Evolutionary conservation across 78 protist species (phyloP), one percentile per base, ranked within the genome.

Genomic region (Dictyostelium capitatum): DNA sequence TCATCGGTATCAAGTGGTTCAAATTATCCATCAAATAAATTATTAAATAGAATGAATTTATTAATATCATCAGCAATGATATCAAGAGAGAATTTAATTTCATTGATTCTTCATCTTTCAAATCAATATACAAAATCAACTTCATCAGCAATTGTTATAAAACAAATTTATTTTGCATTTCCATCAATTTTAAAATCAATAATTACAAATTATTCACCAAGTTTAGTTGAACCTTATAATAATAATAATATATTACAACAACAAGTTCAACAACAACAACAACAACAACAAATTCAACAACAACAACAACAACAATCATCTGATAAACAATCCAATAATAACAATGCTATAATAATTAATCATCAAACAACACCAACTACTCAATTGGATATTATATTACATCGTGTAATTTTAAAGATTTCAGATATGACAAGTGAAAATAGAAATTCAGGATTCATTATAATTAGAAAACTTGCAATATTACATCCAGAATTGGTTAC

Each of bases 401-500:
- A 87, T 50, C 51, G 84, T 59, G 79, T 87, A 4, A 87, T 65
- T 46, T 62, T 87, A 20, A 87, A 77, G 53, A n/a, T 87, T 12
- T n/a, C 65, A 2, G 93, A 87, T 28, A 32, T 67, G 41, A 70
- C 67, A 4, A 70, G 12, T 6, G 48, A 72, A 25, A 28, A 70
- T 53, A 50, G 70, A 28, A 80, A 87, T 23, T 41, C 51, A 25
- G 37, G 72, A 4, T 87, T 87, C 64, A 64, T 87, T 15, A 67
- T 87, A 25, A 19, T 87, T 12, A n/a, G 75, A n/a, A 87, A 87
- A 20, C 78, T 87, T 11, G 59, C 93, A 6, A 19, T 64, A 20
- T 28, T 62, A 30, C 93, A 87, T 64, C 93, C 93, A 50, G 93
- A 87, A 14, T 25, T 87, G 23, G 51, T 87, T 7, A 37, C 82